Evolutionary conservation across 1,284 basidiomycete genomes (phyloP), one percentile per base, ranked within the genome.

Genomic region (Cryptococcus sp.): DNA sequence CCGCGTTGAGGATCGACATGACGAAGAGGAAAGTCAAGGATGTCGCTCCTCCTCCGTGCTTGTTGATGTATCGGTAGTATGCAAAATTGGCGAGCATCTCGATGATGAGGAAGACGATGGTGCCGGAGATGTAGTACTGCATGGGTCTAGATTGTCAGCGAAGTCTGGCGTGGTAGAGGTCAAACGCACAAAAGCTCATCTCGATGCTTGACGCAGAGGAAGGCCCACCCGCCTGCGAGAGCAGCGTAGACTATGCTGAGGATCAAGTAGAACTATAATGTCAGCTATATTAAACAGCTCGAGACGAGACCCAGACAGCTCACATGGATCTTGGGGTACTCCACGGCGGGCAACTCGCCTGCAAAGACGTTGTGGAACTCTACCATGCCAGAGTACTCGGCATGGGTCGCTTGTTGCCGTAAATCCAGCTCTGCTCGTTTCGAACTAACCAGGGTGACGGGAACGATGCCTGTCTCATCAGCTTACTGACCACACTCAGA

Each of bases 311-410:
- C n/a, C n/a, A 22, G 12, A 22, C 6, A 12, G 76, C 86, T 66
- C 69, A 94, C 90, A 54, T 82, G 85, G 63, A 97, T 87, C 81
- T 98, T 99, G n/a, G 94, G 94, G 69, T 97, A 95, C 69, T 99
- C 94, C 2, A 87, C 81, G 3, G 93, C 92, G 3, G 94, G 82
- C 18, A 99, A 78, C 68, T 88, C 82, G 32, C 94, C 94, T 33
- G 86, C 75, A 68, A 97, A 97, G 2, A 79, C 82, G 71, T 97
- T 97, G 60, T 80, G 80, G 78, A 97, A 98, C 39, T 85, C 75
- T 37, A 97, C 85, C 24, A 78, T 74, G 24, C 91, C 94, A 7
- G 77, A 76, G 73, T 93, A 98, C 19, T 78, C 77, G n/a, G 89
- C 84, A 64, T 93, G 89, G 37, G 75, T 80, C 23, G 79, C 47